Evolutionary conservation across 768 basidiomycete genomes (phyloP), one percentile per base, ranked within the genome.

Genomic region (Leccinum fibrillosum): DNA sequence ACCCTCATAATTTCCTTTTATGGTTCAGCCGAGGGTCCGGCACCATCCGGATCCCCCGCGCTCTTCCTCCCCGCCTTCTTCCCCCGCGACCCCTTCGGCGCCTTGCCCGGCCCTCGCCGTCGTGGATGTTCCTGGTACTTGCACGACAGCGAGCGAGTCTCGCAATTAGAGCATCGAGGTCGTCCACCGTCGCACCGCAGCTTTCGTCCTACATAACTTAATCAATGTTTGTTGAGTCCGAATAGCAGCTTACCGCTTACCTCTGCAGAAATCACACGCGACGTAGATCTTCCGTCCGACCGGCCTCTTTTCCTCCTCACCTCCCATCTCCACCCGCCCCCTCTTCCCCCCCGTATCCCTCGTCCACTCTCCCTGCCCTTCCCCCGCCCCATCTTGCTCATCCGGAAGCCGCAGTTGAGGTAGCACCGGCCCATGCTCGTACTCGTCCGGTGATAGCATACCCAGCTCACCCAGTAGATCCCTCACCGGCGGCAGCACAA

Each of bases 221-320:
- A 34, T 34, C 5, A 34, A 34, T 34, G 4, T 32, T 32, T 12
- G 32, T 32, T 32, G 32, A 32, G 12, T 32, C 32, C 32, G 32
- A 12, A 32, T 32, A 42, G 39, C 53, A 47, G 53, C 28, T 13
- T 15, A 10, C 53, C 25, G 66, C 80, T 76, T 63, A 86, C 89
- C 80, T 80, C 89, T 79, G 75, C 89, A 92, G 70, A 90, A 90
- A 72, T 88, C 77, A 74, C 89, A 92, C 57, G 89, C 89, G 35
- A 90, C 64, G 48, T 73, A 73, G 58, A 73, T 74, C 62, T 72
- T 72, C 37, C 66, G 66, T 5, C 19, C 51, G 2, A 51, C 62
- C 52, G 53, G 48, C 57, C 66, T 65, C 69, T 56, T 71, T 50
- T 66, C 71, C 42, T 66, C 63, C 26, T 48, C 53, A 17, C 39